A percentile compares a stretch with the other conserved stretches of the same genome.
Conservation (phyloP, 495 filamentous ascomycete genomes). For the Hypoxylon crocopeplum region DNA sequence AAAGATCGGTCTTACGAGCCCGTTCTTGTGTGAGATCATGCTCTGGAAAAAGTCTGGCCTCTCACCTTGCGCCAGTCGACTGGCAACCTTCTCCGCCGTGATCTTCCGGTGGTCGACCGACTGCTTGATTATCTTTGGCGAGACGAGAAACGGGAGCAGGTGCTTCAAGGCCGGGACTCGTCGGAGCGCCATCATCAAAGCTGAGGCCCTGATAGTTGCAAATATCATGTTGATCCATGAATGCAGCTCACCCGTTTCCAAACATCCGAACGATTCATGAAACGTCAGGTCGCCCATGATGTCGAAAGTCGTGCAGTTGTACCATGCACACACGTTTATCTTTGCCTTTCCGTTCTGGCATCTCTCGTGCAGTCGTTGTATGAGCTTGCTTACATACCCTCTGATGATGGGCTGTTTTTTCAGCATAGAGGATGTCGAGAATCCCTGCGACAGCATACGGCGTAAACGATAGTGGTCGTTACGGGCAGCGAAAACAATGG, state of each 20-base stretch:
- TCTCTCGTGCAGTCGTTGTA: constrained; percentile 44
- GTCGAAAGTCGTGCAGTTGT: constrained; percentile 66
- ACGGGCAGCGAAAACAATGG: constrained; percentile 25
- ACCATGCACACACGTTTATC: constrained; percentile 56
- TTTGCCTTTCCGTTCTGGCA: constrained; percentile 16
- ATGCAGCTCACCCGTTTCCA: constrained; percentile 53
- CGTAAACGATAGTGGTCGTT: constrained; percentile 45
- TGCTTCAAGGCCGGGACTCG: too few species aligned
- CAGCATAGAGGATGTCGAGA: constrained; percentile 48
- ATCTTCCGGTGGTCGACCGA: too few species aligned
- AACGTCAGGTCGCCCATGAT: constrained; percentile 66
- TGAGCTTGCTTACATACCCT: constrained; percentile 44
- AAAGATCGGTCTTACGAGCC: neutral
- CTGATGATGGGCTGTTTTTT: constrained; percentile 45
- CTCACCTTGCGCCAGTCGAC: too few species aligned
- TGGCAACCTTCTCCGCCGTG: too few species aligned
- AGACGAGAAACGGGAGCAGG: too few species aligned
- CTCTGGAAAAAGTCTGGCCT: too few species aligned
- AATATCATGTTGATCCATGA: constrained; percentile 59
- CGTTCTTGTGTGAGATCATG: too few species aligned
- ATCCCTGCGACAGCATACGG: constrained; percentile 49
- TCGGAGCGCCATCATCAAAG: too few species aligned
- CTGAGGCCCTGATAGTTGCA: constrained; percentile 39
- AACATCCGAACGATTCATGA: constrained; percentile 61
- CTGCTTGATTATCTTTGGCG: too few species aligned